Percentiles rank a stretch among this genome's conserved stretches.
These are phyloP conservation scores for Pleurotus tuoliensis DNA, from an alignment of 768 basidiomycete genomes.

Conservation along the genomic window DNA sequence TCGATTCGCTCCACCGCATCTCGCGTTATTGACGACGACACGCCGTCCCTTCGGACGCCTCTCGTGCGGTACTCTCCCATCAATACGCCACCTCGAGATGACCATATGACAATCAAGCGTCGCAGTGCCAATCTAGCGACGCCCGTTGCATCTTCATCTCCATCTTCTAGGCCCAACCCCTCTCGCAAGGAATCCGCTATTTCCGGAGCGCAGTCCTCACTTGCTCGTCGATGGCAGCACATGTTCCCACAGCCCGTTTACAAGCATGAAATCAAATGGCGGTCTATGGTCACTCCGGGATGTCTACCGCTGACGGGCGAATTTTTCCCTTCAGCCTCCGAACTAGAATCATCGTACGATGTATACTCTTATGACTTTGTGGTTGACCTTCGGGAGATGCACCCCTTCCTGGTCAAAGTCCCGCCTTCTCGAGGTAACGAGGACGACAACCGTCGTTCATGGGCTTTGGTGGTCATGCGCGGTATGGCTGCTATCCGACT, in stretches of 20 bases:
- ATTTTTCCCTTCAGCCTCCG: slow-evolving; percentile 72
- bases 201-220: slow-evolving; percentile 60
- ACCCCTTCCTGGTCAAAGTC: slow-evolving; percentile 80
- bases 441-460: slow-evolving; percentile 61
- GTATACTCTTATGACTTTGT: slow-evolving; percentile 88
- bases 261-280: slow-evolving; percentile 92
- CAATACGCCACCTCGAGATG: slow-evolving; percentile 68
- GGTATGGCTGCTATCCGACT: slow-evolving; percentile 92
- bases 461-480: slow-evolving; percentile 81
- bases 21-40: slow-evolving; percentile 60
- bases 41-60: slow-evolving; percentile 40
- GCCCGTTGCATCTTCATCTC: slow-evolving; percentile 46
- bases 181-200: slow-evolving; percentile 56
- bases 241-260: slow-evolving; percentile 67
- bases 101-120: slow-evolving; percentile 54
- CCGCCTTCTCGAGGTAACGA: slow-evolving; percentile 42
- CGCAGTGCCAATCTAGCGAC: slow-evolving; percentile 38
- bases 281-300: slow-evolving; percentile 75
- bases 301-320: slow-evolving; percentile 91
- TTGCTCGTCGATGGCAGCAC: slow-evolving; percentile 91
- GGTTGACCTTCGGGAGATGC: slow-evolving; percentile 79
- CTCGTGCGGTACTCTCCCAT: slow-evolving; percentile 58
- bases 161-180: slow-evolving; percentile 54
- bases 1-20: slow-evolving; percentile 41
- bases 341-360: slow-evolving; percentile 74